Percentiles rank a stretch among this genome's conserved stretches.
phyloP scores from a whole-genome alignment of 495 filamentous ascomycete species.

The Talaromyces stipitatus region DNA sequence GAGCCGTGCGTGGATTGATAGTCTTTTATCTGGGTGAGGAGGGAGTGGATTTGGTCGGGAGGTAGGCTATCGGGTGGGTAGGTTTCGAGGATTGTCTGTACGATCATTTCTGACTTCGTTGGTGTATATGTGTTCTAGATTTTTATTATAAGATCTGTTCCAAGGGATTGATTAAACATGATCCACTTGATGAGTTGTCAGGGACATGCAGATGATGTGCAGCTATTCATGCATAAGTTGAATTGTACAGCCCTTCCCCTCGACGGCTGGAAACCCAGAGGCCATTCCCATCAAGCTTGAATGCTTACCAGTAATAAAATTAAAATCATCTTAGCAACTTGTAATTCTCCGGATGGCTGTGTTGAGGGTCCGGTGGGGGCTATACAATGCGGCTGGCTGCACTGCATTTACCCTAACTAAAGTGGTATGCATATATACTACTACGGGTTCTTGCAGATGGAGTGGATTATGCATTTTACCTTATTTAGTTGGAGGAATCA shows the following conservation, averaged over 20 bases:
- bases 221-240: too few species aligned
- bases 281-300: too few species aligned
- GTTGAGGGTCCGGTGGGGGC: not conserved
- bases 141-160: not conserved
- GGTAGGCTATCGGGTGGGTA: not conserved
- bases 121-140: not conserved
- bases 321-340: too few species aligned
- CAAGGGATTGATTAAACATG: not conserved
- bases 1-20: conserved; percentile 81
- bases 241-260: too few species aligned
- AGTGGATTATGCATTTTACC: not conserved
- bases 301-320: too few species aligned
- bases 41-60: conserved; percentile 1
- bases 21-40: conserved; percentile 59
- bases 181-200: not conserved
- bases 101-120: too few species aligned
- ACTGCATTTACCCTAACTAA: too few species aligned
- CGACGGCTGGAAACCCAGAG: too few species aligned
- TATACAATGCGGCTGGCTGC: not conserved
- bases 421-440: not conserved
- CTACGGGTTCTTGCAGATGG: not conserved
- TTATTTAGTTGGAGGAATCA: too few species aligned
- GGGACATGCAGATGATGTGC: not conserved
- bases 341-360: too few species aligned
- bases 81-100: not conserved